These are phyloP conservation scores for Chlorella ohadii DNA, from an alignment of 139 green algal species.

Conservation along the genomic window DNA sequence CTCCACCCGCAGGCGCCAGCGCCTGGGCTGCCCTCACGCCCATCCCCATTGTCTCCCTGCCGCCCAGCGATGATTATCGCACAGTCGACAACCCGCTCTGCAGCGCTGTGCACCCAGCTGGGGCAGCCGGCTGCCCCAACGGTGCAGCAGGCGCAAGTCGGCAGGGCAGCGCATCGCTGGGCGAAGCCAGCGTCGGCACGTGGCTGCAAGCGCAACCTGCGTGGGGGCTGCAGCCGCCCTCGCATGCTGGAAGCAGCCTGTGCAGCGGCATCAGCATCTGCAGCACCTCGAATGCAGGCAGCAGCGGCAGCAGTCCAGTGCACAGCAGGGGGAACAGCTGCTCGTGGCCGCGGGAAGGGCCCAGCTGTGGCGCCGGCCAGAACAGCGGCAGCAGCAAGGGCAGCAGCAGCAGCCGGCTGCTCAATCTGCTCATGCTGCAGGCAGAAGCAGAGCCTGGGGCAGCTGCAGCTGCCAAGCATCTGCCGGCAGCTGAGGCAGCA, in stretches of 20 bases:
- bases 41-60: slow-evolving; percentile 6
- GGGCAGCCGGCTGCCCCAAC: neutral
- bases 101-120: neutral
- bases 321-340: neutral
- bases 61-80: neutral
- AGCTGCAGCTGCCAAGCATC: neutral
- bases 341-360: neutral
- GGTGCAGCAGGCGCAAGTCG: neutral
- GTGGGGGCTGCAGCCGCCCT: neutral
- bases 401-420: neutral
- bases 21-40: neutral
- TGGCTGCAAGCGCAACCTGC: neutral
- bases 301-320: neutral
- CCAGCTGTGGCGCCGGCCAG: neutral
- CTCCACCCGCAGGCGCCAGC: neutral
- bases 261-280: slow-evolving; percentile 5
- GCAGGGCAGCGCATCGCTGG: neutral
- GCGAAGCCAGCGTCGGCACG: neutral
- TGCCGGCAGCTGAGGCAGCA: neutral
- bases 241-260: neutral
- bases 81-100: neutral
- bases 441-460: neutral
- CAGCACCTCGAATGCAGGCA: neutral
- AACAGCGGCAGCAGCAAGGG: neutral
- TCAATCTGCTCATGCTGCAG: slow-evolving; percentile 19